These are phyloP conservation scores for Aegilops longissima DNA, from an alignment of 176 grass and related monocot species.

Conservation along the genomic window DNA sequence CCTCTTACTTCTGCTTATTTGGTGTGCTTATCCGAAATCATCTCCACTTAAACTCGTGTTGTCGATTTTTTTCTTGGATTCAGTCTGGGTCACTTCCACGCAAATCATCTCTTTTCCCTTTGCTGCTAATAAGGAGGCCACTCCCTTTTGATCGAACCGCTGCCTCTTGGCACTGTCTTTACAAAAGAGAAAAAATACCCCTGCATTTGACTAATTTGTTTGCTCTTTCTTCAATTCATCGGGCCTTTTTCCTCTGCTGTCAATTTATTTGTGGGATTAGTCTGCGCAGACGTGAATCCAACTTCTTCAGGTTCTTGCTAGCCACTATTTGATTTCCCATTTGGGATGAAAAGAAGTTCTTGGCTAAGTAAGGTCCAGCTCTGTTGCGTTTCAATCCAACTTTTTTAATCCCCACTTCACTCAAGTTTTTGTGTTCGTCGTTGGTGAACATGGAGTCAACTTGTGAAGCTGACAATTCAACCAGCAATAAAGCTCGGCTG, in stretches of 20 bases:
- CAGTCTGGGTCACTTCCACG: neutral
- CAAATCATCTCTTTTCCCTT: neutral
- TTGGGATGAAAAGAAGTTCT: conserved; percentile 20
- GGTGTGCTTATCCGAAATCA: too few relatives aligned
- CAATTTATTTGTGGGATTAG: neutral
- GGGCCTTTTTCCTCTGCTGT: neutral
- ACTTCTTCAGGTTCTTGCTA: conserved; percentile 8
- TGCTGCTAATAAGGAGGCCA: neutral
- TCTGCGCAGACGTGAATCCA: conserved; percentile 32
- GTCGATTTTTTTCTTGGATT: neutral
- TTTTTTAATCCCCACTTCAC: conserved; percentile 11
- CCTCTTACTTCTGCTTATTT: neutral
- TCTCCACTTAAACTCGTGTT: neutral
- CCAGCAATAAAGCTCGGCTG: neutral
- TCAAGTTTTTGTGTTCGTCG: conserved; percentile 40
- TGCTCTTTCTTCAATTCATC: neutral
- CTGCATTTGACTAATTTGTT: conserved; percentile 12
- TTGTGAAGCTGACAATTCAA: conserved; percentile 47
- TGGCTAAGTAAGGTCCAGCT: conserved; percentile 31
- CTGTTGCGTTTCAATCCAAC: conserved; percentile 12
- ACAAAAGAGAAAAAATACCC: neutral
- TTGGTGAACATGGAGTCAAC: conserved; percentile 42
- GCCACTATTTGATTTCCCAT: neutral
- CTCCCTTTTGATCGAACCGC: conserved; percentile 20
- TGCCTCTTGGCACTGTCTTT: neutral